A percentile compares a stretch with the other conserved stretches of the same genome.
Conservation (phyloP, 1,284 basidiomycete genomes). For the Apiotrichum veenhuisii region DNA sequence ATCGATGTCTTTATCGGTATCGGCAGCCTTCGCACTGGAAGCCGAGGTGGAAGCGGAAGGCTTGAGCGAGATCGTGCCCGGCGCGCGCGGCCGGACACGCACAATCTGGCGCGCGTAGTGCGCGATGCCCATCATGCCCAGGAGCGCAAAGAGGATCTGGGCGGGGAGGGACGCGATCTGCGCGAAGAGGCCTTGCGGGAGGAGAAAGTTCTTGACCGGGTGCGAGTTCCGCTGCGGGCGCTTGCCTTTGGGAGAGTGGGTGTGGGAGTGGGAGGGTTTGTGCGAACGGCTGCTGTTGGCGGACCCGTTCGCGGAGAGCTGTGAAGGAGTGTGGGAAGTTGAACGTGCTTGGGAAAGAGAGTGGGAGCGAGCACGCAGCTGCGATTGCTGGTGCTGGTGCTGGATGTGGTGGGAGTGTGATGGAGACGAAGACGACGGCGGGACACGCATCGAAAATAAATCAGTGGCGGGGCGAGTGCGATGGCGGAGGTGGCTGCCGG, state of each 20-base stretch:
- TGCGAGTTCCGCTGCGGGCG: not conserved
- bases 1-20: too few relatives aligned
- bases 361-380: not conserved
- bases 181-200: constrained; percentile 5
- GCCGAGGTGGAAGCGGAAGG: too few relatives aligned
- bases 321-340: too few relatives aligned
- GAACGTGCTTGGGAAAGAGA: not conserved
- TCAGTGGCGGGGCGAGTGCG: too few relatives aligned
- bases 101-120: constrained; percentile 43
- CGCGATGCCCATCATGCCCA: constrained; percentile 37
- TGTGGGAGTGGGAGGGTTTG: not conserved
- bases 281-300: too few relatives aligned
- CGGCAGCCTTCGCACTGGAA: too few relatives aligned
- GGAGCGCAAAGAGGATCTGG: constrained; percentile 29
- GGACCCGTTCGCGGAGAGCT: too few relatives aligned
- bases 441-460: not conserved
- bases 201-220: constrained; percentile 3
- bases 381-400: too few relatives aligned
- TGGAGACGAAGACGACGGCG: not conserved
- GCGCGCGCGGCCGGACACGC: constrained; percentile 25
- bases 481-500: too few relatives aligned
- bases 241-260: not conserved
- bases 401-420: too few relatives aligned
- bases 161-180: constrained; percentile 20
- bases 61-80: constrained; percentile 16